Percentiles rank a stretch among this genome's conserved stretches.
phyloP scores from a whole-genome alignment of 768 basidiomycete species.

The Boletus bicolor region DNA sequence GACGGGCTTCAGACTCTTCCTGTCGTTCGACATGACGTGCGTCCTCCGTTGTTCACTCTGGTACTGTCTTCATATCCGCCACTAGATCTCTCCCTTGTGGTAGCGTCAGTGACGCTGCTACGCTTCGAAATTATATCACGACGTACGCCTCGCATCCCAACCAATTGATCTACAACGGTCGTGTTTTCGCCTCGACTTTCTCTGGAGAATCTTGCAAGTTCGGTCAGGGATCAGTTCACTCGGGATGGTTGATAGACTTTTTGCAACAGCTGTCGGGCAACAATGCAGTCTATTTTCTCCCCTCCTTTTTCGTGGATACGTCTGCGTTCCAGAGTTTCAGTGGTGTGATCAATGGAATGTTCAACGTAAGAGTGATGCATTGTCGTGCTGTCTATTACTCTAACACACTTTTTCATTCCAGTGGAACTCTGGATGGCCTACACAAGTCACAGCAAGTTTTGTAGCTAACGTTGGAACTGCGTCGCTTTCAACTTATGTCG shows the following conservation, averaged over 20 bases:
- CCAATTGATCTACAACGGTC: constrained; percentile 47
- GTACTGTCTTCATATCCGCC: not conserved
- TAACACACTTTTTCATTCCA: constrained; percentile 25
- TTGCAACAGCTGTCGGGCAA: constrained; percentile 43
- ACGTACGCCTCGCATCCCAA: constrained; percentile 55
- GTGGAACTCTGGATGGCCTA: constrained; percentile 85
- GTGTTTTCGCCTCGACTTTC: constrained; percentile 67
- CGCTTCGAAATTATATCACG: constrained; percentile 52
- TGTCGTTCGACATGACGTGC: constrained; percentile 79
- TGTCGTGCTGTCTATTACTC: constrained; percentile 7
- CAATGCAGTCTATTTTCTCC: constrained; percentile 57
- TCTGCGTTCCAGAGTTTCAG: constrained; percentile 43
- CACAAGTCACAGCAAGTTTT: constrained; percentile 42
- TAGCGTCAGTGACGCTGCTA: constrained; percentile 44
- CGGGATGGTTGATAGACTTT: constrained; percentile 61
- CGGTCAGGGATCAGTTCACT: constrained; percentile 47
- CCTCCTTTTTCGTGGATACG: constrained; percentile 66
- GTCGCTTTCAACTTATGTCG: constrained; percentile 36
- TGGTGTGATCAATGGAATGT: constrained; percentile 54
- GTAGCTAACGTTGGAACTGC: constrained; percentile 1
- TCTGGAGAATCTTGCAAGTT: constrained; percentile 67
- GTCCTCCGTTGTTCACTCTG: constrained; percentile 18
- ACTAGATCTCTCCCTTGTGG: constrained; percentile 54
- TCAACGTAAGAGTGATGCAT: constrained; percentile 44
- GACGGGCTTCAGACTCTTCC: constrained; percentile 65